A percentile compares a stretch with the other conserved stretches of the same genome.
Conservation (phyloP, 352 stramenopile species). For the Elongisporangium prolatum region DNA sequence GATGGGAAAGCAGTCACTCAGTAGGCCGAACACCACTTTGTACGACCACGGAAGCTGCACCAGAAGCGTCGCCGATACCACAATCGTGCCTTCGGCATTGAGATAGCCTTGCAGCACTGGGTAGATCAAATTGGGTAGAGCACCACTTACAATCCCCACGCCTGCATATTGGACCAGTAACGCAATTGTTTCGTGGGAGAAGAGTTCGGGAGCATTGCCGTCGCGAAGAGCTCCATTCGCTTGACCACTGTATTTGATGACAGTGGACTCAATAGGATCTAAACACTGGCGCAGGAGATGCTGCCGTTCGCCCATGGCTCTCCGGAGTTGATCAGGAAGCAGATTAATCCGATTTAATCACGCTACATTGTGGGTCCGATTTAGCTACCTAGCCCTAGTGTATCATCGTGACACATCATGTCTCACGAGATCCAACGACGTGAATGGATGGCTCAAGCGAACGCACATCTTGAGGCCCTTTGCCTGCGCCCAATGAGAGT, state of each 20-base stretch:
- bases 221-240: constrained; percentile 26
- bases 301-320: neutral
- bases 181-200: constrained; percentile 32
- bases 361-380: constrained; percentile 4
- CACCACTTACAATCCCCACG: constrained; percentile 32
- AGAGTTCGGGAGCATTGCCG: constrained; percentile 24
- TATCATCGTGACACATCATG: neutral
- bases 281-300: neutral
- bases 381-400: neutral
- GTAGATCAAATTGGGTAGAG: constrained; percentile 40
- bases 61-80: constrained; percentile 33
- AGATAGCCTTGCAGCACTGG: constrained; percentile 42
- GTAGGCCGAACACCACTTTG: constrained; percentile 43
- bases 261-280: neutral
- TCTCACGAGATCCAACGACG: neutral
- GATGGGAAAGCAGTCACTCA: constrained; percentile 45
- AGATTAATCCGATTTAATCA: neutral
- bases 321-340: neutral
- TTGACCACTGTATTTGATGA: constrained; percentile 9
- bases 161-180: constrained; percentile 42
- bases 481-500: neutral
- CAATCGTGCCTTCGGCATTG: constrained; percentile 38
- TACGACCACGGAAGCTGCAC: constrained; percentile 44
- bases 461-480: neutral
- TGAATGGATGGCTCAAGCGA: neutral